Evolutionary conservation across 164 flowering plant species (phyloP), one percentile per base, ranked within the genome.

Genomic region (Umbilicus rupestris): DNA sequence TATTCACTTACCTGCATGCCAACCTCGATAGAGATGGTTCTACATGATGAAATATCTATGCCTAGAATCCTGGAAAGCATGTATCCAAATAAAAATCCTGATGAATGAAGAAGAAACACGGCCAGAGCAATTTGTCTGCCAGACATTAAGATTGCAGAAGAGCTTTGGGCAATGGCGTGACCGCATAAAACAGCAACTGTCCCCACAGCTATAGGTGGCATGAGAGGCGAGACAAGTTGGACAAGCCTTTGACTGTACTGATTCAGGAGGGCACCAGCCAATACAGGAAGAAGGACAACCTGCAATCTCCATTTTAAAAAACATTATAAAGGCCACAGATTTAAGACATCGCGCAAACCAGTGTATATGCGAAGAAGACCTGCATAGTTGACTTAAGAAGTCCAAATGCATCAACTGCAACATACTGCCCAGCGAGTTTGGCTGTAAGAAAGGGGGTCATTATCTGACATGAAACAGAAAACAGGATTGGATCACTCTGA

Each of bases 401-500:
- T 44, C 90, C 96, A 52, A 65, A 68, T 22, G 96, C 95, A 79
- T 88, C 96, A 26, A 92, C 96, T 50, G 91, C 83, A 68, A 92
- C 96, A 82, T 69, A 88, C 77, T 92, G 96, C 41, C 95, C 95
- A 65, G 95, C 98, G 59, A 92, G 90, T 80, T 87, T 92, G 47
- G 89, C 90, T 0, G 96, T 84, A 62, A 92, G 91, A 64, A 83
- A 82, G 35, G 96, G 93, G 59, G 96, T 92, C 96, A 92, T 89
- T 68, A 88, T 78, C 95, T 87, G 81, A 68, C 77, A 75, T 31
- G 30, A 62, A 22, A 67, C 30, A 24, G 15, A 52, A 35, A 24
- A 52, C 58, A 52, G 29, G 58, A 47, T n/a, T n/a, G 24, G 55
- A 74, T 52, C 15, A 28, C 10, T 58, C 41, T 39, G 29, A 37